Conservation (phyloP, 345 rosid species). For the Brassica incana region DNA sequence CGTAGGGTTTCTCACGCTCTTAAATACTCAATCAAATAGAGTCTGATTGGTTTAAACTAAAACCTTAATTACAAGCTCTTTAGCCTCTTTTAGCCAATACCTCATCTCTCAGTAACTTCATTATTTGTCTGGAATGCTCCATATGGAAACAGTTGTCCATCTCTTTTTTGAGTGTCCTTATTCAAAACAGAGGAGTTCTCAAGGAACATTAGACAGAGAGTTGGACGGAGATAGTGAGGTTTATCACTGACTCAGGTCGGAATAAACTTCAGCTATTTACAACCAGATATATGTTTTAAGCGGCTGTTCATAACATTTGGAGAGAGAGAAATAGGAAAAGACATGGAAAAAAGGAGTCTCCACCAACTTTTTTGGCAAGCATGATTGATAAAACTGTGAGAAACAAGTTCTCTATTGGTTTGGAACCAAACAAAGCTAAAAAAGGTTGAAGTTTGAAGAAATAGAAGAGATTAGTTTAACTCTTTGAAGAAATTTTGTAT, state of each 20-base stretch:
- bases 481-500: neutral
- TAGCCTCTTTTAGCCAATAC: neutral
- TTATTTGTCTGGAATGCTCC: neutral
- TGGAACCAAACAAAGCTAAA: neutral
- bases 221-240: neutral
- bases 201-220: neutral
- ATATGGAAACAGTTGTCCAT: neutral
- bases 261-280: neutral
- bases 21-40: neutral
- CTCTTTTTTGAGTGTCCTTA: neutral
- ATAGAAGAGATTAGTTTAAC: neutral
- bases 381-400: no score
- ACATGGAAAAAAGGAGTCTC: neutral
- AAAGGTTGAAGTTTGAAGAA: neutral
- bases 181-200: neutral
- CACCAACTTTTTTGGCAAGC: neutral
- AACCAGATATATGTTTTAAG: neutral
- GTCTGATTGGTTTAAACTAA: neutral
- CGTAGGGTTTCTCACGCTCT: neutral
- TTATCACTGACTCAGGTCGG: neutral
- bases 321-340: neutral
- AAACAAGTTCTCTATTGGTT: neutral
- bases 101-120: neutral
- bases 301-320: neutral
- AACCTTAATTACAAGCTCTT: neutral